phyloP scores from a whole-genome alignment of 2,329 filamentous ascomycete species.

The Emergomyces pasteurianus region DNA sequence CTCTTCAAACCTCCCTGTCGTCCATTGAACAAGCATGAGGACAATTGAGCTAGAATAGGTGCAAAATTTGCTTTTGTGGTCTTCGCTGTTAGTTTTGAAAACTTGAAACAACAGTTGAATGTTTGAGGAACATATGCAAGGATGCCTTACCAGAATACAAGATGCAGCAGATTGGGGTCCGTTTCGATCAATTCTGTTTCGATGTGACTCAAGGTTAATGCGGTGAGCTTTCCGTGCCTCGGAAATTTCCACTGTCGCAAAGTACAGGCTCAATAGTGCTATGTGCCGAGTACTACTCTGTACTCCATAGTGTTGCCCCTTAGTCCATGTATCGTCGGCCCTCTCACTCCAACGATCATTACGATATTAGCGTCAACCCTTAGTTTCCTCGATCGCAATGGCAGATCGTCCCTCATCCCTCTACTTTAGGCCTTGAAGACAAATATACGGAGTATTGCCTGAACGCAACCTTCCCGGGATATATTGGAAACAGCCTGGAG shows the following conservation, averaged over 20 bases:
- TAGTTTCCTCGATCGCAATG: neutral
- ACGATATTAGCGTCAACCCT: neutral
- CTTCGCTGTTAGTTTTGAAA: neutral
- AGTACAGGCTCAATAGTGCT: neutral
- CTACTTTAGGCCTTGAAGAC: neutral
- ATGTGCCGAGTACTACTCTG: no score
- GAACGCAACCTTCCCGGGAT: neutral
- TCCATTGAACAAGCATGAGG: neutral
- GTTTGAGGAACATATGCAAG: neutral
- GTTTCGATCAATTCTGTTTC: neutral
- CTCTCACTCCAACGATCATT: neutral
- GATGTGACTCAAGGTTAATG: neutral
- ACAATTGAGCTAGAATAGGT: neutral
- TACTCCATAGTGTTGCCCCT: neutral
- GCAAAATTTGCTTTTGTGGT: neutral
- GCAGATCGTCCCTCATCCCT: neutral
- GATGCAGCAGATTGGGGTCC: neutral
- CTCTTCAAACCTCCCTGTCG: neutral
- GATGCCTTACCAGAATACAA: neutral
- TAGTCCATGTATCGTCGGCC: neutral
- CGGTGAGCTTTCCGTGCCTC: neutral
- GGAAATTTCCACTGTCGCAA: neutral
- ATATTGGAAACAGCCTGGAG: neutral
- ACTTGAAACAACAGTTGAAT: neutral
- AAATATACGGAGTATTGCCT: neutral